phyloP scores from a whole-genome alignment of 768 basidiomycete genomes.

The Thelephora aurantiotincta region DNA sequence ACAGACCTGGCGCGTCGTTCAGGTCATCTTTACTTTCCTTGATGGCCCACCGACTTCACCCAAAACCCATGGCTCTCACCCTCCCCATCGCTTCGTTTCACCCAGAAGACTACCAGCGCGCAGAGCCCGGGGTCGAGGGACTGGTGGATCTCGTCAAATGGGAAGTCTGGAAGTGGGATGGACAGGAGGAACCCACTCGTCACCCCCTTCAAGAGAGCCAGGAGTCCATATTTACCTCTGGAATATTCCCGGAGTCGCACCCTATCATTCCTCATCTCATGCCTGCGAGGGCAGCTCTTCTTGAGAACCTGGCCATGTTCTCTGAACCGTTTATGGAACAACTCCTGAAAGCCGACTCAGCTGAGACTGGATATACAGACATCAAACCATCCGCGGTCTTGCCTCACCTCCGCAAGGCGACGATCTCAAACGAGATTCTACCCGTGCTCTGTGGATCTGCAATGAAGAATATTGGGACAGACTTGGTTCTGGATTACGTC shows the following conservation, averaged over 20 bases:
- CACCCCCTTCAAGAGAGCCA: conserved; percentile 36
- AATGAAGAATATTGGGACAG: conserved; percentile 67
- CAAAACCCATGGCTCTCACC: conserved; percentile 52
- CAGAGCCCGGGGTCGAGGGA: conserved; percentile 76
- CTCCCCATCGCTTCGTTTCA: conserved; percentile 74
- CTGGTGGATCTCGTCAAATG: conserved; percentile 75
- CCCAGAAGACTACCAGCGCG: conserved; percentile 45
- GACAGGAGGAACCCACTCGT: conserved; percentile 27
- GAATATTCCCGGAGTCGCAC: conserved; percentile 40
- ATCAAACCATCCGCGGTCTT: conserved; percentile 39
- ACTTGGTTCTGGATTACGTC: conserved; percentile 67
- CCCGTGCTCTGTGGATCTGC: conserved; percentile 81
- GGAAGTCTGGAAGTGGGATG: conserved; percentile 68
- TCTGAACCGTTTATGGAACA: conserved; percentile 71
- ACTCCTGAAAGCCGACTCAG: conserved; percentile 41
- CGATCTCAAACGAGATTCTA: conserved; percentile 48
- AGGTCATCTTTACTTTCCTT: conserved; percentile 57
- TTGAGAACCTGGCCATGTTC: conserved; percentile 71
- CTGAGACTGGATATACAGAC: conserved; percentile 52
- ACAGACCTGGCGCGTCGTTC: conserved; percentile 77
- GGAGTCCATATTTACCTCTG: conserved; percentile 25
- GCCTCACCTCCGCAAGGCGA: conserved; percentile 52
- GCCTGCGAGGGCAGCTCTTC: conserved; percentile 50
- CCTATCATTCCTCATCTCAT: conserved; percentile 56
- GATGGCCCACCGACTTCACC: conserved; percentile 61